A percentile compares a stretch with the other conserved stretches of the same genome.
These are phyloP conservation scores for Scheffersomyces insectosa DNA, from an alignment of 1,139 yeast genomes.

Conservation along the genomic window DNA sequence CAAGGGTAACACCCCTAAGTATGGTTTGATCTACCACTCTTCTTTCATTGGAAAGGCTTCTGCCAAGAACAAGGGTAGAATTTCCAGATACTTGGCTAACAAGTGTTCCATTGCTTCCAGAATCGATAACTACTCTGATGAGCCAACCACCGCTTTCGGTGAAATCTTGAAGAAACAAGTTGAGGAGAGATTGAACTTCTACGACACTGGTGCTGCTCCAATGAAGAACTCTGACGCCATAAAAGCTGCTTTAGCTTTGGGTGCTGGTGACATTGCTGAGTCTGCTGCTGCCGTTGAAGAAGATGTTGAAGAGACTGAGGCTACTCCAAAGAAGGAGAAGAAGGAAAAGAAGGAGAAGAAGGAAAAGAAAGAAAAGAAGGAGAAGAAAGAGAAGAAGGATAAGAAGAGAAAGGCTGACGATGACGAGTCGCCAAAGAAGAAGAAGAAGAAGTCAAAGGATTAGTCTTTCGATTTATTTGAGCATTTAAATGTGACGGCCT, in stretches of 20 bases:
- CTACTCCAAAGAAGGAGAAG: conserved; percentile 55
- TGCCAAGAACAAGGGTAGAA: conserved; percentile 98
- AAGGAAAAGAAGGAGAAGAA: conserved; percentile 59
- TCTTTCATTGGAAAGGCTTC: conserved; percentile 97
- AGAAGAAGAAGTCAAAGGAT: conserved; percentile 22
- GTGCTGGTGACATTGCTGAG: conserved; percentile 36
- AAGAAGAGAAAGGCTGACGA: conserved; percentile 56
- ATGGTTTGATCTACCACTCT: conserved; percentile 96
- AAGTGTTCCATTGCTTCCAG: conserved; percentile 98
- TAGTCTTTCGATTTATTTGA: conserved; percentile 4
- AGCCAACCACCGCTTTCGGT: conserved; percentile 86
- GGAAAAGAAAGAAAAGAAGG: conserved; percentile 50
- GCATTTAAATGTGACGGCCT: neutral
- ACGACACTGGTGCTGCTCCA: conserved; percentile 95
- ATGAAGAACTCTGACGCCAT: conserved; percentile 95
- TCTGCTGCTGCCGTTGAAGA: conserved; percentile 34
- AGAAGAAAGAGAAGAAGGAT: conserved; percentile 54
- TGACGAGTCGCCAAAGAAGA: conserved; percentile 30
- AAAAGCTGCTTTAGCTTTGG: conserved; percentile 79
- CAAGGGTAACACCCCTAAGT: conserved; percentile 97
- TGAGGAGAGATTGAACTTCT: conserved; percentile 94
- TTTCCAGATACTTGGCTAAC: conserved; percentile 97
- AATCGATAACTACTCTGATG: conserved; percentile 92
- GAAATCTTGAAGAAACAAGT: conserved; percentile 91
- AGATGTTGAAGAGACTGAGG: conserved; percentile 25